Base-by-base conservation (phyloP, 179 eudicot species). In the Carnegiea gigantea region DNA sequence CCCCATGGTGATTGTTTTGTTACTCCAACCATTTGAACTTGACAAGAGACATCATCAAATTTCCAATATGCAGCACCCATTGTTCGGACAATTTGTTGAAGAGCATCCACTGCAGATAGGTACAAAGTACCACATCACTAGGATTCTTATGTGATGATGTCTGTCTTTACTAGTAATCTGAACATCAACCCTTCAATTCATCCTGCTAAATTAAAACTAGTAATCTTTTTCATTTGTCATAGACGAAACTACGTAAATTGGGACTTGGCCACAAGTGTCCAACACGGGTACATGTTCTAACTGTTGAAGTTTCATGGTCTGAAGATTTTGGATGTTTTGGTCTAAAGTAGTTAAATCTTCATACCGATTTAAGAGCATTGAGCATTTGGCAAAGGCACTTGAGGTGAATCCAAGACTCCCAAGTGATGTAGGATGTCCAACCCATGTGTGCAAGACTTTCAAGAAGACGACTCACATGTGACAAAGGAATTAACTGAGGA, bases 41-140 rank as follows among this genome's bases (percentile, higher is more conserved):
- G 82, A 80, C 97, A 93, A 70, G 87, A 82, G 38, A 82, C 85
- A 18, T 80, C 81, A 78, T 92, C 78, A 65, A 93, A 92, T 60
- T 82, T 79, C 95, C 92, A 93, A 79, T 85, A 51, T 46, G 73
- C 82, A 70, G 93, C 89, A 28, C 95, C 95, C 95, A 93, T 84
- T 74, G 87, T 84, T 24, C 73, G 86, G 60, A 79, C 81, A 76
- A 92, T 88, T 84, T 87, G 86, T 76, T 86, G 87, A 38, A 93
- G 92, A 84, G 82, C 89, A 81, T 83, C 81, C 85, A 86, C 97
- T 92, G 83, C 72, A 80, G 64, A 14, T 21, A 44, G 30, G 67
- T 28, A 65, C 64, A 76, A 77, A 28, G 60, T 17, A 30, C 60
- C 43, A 10, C 1, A 33, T 74, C 77, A 68, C 70, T 67, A 3